Evolutionary conservation across 768 basidiomycete genomes (phyloP), one percentile per base, ranked within the genome.

Genomic region (Hortiboletus campestris): DNA sequence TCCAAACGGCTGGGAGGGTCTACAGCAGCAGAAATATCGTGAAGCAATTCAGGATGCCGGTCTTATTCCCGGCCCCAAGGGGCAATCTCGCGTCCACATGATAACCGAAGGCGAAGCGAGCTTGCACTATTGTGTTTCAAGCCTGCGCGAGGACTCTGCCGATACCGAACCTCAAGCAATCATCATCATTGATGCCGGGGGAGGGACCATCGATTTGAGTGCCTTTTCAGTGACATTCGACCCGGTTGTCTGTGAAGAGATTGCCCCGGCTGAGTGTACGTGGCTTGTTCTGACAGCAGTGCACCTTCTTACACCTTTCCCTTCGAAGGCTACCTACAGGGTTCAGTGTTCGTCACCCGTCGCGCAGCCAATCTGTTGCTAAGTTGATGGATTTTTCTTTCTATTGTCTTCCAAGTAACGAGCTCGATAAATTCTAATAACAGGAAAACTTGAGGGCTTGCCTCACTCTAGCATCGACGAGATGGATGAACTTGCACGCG

Each of bases 321-420:
- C 5, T 42, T n/a, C 28, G 13, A 35, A 80, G 79, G 77, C 65
- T 71, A 72, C 22, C 71, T 80, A 38, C 67, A 74, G 42, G 80
- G 80, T 10, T 79, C 80, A 0, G 70, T 79, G 1, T 80, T 78
- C 50, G 77, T 82, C n/a, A 78, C 69, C 14, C 69, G 70, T 19
- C 72, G 74, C 22, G 78, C 78, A 1, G 58, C 59, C 0, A 53
- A 57, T 14, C 70, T 72, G 59, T 61, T 80, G 2, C 57, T 66
- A 53, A 57, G 79, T 78, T 51, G 53, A 45, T 43, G 3, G 11
- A 6, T 25, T 34, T 34, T 28, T 39, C n/a, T 8, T 19, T 25
- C 6, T 6, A 43, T 12, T 46, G 10, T 31, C 14, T 6, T 40
- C 4, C 5, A 6, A 39, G 29, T 39, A 17, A 38, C 11, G 19